Evolutionary conservation across 305 asterid genomes (phyloP).

Genomic region (Rubia peregrina): DNA sequence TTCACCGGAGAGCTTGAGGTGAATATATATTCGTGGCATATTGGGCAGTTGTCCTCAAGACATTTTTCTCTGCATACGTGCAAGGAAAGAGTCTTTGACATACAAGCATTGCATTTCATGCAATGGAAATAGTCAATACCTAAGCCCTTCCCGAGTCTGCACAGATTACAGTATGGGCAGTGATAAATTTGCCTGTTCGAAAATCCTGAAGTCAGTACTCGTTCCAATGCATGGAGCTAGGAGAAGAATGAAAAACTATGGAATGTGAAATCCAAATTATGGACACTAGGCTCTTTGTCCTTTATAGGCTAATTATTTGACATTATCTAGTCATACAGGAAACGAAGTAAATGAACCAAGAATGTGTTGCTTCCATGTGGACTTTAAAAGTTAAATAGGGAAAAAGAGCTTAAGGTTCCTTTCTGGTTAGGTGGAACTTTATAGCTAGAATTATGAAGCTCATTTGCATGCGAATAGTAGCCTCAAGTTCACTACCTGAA

Average conservation of each 20-base stretch:
- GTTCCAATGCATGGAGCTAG: neutral
- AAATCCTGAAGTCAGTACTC: constrained; percentile 33
- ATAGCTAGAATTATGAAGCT: neutral
- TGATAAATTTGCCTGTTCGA: constrained; percentile 78
- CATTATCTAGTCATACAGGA: neutral
- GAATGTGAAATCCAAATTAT: neutral
- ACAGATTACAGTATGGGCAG: constrained; percentile 92
- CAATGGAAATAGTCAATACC: constrained; percentile 84
- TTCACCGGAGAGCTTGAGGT: constrained; percentile 79
- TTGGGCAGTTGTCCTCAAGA: constrained; percentile 85
- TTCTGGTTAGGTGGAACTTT: neutral
- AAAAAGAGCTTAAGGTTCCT: neutral
- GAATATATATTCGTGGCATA: constrained; percentile 79
- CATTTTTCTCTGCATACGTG: constrained; percentile 83
- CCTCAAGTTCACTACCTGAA: neutral
- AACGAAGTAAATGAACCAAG: neutral
- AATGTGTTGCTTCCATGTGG: neutral
- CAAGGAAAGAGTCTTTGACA: constrained; percentile 55
- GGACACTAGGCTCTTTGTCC: neutral
- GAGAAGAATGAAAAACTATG: neutral
- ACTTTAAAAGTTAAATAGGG: neutral
- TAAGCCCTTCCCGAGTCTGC: constrained; percentile 85
- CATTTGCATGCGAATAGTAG: neutral
- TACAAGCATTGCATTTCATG: constrained; percentile 95
- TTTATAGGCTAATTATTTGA: neutral